Evolutionary conservation across 208 protist species (phyloP).

Genomic region (Phytomonas sp.): DNA sequence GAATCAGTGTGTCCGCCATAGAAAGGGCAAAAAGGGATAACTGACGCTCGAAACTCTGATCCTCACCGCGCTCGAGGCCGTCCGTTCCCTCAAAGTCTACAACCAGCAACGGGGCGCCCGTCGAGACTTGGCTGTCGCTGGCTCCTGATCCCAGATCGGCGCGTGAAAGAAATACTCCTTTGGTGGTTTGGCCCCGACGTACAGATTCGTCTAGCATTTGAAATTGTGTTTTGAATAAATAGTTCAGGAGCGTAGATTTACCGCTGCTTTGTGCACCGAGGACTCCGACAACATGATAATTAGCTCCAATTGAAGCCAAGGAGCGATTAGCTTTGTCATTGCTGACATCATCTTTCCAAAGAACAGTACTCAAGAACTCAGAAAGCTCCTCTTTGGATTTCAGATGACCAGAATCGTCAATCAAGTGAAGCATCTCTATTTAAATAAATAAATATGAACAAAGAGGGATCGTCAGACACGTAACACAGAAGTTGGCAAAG

Average conservation of each 20-base stretch:
- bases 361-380: constrained; percentile 18
- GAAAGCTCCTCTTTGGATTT: constrained; percentile 34
- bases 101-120: constrained; percentile 67
- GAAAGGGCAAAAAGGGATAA: constrained; percentile 95
- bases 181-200: constrained; percentile 92
- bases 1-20: constrained; percentile 93
- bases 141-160: constrained; percentile 16
- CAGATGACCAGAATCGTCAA: constrained; percentile 60
- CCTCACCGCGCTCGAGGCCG: constrained; percentile 92
- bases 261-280: constrained; percentile 95
- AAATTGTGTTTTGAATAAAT: constrained; percentile 94
- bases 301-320: constrained; percentile 25
- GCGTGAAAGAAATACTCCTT: constrained; percentile 84
- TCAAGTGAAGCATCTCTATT: constrained; percentile 48
- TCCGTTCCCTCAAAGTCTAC: constrained; percentile 98
- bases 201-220: constrained; percentile 86
- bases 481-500: neutral
- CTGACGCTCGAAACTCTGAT: constrained; percentile 95
- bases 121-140: neutral
- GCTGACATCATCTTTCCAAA: neutral
- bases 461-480: neutral
- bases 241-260: constrained; percentile 96
- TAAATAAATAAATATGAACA: neutral
- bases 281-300: constrained; percentile 90
- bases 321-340: neutral